phyloP scores from a whole-genome alignment of 192 early-diverging fungal genomes.

The Coemansia sp. region DNA sequence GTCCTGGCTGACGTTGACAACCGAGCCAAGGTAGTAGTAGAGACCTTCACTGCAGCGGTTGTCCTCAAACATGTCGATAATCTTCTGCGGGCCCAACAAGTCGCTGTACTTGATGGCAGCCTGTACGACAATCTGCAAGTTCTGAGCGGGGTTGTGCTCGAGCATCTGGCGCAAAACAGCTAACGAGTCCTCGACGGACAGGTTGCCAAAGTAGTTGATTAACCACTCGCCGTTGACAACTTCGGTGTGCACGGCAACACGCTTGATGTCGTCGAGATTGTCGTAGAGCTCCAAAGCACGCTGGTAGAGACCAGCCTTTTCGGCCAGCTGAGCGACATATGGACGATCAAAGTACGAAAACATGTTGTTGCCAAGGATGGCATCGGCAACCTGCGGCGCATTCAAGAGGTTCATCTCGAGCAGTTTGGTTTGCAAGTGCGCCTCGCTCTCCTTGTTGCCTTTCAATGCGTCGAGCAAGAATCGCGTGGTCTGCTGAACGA shows the following conservation, averaged over 20 bases:
- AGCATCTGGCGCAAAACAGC: conserved; percentile 95
- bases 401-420: conserved; percentile 98
- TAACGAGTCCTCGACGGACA: conserved; percentile 96
- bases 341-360: conserved; percentile 94
- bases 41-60: conserved; percentile 91
- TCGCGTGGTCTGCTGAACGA: conserved; percentile 95
- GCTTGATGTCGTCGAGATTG: conserved; percentile 95
- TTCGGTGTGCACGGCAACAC: conserved; percentile 83
- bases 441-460: conserved; percentile 89
- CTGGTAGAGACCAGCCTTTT: conserved; percentile 97
- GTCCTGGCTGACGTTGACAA: conserved; percentile 95
- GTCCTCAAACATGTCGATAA: conserved; percentile 91
- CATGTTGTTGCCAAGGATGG: conserved; percentile 94
- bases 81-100: conserved; percentile 81
- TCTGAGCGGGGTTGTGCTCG: conserved; percentile 87
- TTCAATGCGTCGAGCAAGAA: conserved; percentile 97
- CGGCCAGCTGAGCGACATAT: conserved; percentile 88
- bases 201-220: conserved; percentile 90
- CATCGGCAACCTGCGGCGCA: conserved; percentile 97
- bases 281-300: conserved; percentile 95
- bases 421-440: conserved; percentile 87
- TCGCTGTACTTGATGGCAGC: conserved; percentile 97
- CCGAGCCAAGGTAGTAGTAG: conserved; percentile 95
- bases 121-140: conserved; percentile 93
- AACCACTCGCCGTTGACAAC: conserved; percentile 88